These are phyloP conservation scores for Fistulifera pelliculosa DNA, from an alignment of 108 stramenopile species.

Conservation along the genomic window DNA sequence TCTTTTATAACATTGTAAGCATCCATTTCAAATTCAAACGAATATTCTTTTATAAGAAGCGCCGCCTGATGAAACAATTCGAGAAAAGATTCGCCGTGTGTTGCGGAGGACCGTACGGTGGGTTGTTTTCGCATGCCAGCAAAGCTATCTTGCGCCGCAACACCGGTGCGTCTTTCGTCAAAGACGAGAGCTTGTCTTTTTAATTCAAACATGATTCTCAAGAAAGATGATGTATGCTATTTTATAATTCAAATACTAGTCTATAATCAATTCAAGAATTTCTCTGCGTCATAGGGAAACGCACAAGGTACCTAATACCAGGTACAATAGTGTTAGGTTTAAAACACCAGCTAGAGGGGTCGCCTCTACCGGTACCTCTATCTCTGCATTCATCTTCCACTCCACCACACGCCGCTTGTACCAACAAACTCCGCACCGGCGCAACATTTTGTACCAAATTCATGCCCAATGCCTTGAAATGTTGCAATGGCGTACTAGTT, in stretches of 20 bases:
- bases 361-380: too few relatives aligned
- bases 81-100: conserved; percentile 62
- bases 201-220: too few relatives aligned
- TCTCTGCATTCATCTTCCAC: too few relatives aligned
- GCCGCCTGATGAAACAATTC: conserved; percentile 29
- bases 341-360: too few relatives aligned
- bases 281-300: too few relatives aligned
- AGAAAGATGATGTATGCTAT: too few relatives aligned
- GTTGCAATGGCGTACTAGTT: conserved; percentile 27
- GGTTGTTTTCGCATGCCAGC: conserved; percentile 61
- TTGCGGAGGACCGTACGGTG: conserved; percentile 61
- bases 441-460: conserved; percentile 60
- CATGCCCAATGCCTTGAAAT: conserved; percentile 71
- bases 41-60: not conserved
- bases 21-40: conserved; percentile 22
- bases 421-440: conserved; percentile 49
- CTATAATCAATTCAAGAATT: too few relatives aligned
- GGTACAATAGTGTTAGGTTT: too few relatives aligned
- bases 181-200: too few relatives aligned
- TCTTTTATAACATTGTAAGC: conserved; percentile 35
- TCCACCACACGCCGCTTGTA: conserved; percentile 54
- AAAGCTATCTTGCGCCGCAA: conserved; percentile 17
- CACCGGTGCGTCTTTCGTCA: too few relatives aligned
- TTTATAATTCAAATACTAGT: too few relatives aligned
- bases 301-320: too few relatives aligned